Evolutionary conservation across 768 basidiomycete genomes (phyloP), one percentile per base, ranked within the genome.

Genomic region (Termitomyces sp.): DNA sequence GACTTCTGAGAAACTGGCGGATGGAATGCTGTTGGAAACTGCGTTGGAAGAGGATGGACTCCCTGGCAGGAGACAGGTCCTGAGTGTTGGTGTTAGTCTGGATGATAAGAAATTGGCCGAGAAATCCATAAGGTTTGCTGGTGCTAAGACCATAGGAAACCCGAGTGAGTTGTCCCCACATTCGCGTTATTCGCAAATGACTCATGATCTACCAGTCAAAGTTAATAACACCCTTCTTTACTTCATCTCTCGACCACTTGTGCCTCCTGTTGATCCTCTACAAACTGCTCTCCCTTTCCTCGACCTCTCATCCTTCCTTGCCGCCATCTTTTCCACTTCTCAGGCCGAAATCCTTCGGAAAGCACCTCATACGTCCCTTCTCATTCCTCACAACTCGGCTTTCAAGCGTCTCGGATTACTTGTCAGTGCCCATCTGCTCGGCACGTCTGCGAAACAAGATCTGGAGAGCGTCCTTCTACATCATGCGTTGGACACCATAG

Each of bases 251-350:
- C 83, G 86, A 32, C 88, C 95, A 1, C 79, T 98, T 51, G 78
- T 86, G 2, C 94, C 94, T 15, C 97, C 97, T 0, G 79, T 81
- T 2, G 91, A 95, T 70, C 83, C 88, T 14, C 77, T 98, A 46
- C 84, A 89, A 70, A 88, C 91, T 6, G 88, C 92, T 14, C 78
- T 96, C 15, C 90, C 94, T 3, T 77, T 83, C 58, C 81, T 97
- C n/a, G 87, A 94, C 45, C 81, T 94, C 17, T 98, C 96, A 2
- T 85, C 88, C 20, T 99, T 96, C 76, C 83, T 98, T 52, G 94
- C 95, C 0, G 88, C 94, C 7, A 78, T 94, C 32, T 95, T 94
- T 72, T 92, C 96, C 2, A 89, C 94, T 11, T 85, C 84, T 11
- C 83, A 98, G 52, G 91, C 92, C 9, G 86, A 91, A 37, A 79